These are phyloP conservation scores for Periconia sp. DNA, from an alignment of 2,329 filamentous ascomycete species.

Conservation along the genomic window DNA sequence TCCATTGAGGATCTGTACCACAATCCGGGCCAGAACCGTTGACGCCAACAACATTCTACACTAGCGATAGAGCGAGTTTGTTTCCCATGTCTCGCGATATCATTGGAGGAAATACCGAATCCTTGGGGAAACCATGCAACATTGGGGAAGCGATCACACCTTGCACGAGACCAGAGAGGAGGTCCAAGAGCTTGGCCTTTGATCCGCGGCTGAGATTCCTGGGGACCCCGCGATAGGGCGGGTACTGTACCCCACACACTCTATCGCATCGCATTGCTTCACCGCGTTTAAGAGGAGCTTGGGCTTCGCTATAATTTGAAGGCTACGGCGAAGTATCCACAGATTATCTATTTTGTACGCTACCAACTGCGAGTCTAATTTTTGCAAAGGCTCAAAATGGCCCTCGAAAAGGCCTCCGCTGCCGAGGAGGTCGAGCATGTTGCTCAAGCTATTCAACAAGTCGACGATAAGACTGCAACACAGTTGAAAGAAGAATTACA, in stretches of 20 bases:
- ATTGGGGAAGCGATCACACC: too few species aligned
- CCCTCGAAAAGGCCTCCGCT: conserved; percentile 1
- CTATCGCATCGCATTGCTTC: too few species aligned
- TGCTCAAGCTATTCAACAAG: background rate
- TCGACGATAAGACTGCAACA: conserved; percentile 6
- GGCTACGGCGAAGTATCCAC: too few species aligned
- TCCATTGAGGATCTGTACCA: too few species aligned
- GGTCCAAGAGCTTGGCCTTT: conserved; percentile 3
- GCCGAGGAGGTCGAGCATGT: conserved; percentile 3
- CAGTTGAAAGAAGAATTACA: conserved; percentile 8
- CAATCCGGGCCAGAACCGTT: too few species aligned
- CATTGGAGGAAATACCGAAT: conserved; percentile 1
- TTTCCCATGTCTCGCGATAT: background rate
- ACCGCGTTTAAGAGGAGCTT: too few species aligned
- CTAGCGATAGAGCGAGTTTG: too few species aligned
- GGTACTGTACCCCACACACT: conserved; percentile 6
- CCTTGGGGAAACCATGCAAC: background rate
- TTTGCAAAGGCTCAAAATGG: too few species aligned
- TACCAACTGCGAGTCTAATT: too few species aligned
- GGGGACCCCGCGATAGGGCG: background rate
- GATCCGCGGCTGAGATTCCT: background rate
- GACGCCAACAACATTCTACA: background rate
- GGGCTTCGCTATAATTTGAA: too few species aligned
- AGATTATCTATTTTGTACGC: too few species aligned
- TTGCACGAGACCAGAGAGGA: too few species aligned